Evolutionary conservation across 371 early-diverging fungal species (phyloP).

Genomic region (Homolaphlyctis polyrhiza): DNA sequence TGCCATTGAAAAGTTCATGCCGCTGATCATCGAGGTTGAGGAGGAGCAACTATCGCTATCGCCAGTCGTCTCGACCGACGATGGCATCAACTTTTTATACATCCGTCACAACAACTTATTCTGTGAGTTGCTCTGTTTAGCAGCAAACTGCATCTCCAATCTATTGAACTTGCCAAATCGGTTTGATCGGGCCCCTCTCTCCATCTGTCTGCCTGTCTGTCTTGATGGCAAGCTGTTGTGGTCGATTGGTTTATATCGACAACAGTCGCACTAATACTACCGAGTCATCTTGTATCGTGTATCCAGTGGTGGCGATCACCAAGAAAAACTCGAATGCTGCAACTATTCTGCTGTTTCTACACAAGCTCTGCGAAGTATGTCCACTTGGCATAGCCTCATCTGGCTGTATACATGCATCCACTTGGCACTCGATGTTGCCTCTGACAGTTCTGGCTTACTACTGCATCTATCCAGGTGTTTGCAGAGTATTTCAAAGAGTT

Average conservation of each 20-base stretch:
- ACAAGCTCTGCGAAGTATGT: slow-evolving; percentile 74
- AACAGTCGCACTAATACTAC: too few relatives aligned
- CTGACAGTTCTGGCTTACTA: not conserved
- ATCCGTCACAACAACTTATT: slow-evolving; percentile 93
- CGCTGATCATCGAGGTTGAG: slow-evolving; percentile 86
- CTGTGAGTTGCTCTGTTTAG: slow-evolving; percentile 61
- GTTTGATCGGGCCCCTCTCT: too few relatives aligned
- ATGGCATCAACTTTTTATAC: slow-evolving; percentile 92
- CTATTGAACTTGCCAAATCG: too few relatives aligned
- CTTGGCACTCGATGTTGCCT: slow-evolving; percentile 2
- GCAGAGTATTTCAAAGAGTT: slow-evolving; percentile 96
- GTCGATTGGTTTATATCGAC: too few relatives aligned
- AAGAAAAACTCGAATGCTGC: slow-evolving; percentile 96
- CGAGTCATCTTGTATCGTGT: too few relatives aligned
- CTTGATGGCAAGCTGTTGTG: too few relatives aligned
- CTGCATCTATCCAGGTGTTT: slow-evolving; percentile 58
- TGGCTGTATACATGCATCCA: slow-evolving; percentile 4
- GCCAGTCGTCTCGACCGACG: slow-evolving; percentile 84
- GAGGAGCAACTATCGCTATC: slow-evolving; percentile 85
- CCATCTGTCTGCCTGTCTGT: too few relatives aligned
- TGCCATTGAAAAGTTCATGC: slow-evolving; percentile 96
- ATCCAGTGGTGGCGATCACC: slow-evolving; percentile 89
- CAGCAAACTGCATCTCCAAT: too few relatives aligned
- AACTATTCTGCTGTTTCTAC: slow-evolving; percentile 88
- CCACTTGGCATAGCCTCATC: not conserved